phyloP scores from a whole-genome alignment of 192 early-diverging fungal genomes.

The Dispira simplex region DNA sequence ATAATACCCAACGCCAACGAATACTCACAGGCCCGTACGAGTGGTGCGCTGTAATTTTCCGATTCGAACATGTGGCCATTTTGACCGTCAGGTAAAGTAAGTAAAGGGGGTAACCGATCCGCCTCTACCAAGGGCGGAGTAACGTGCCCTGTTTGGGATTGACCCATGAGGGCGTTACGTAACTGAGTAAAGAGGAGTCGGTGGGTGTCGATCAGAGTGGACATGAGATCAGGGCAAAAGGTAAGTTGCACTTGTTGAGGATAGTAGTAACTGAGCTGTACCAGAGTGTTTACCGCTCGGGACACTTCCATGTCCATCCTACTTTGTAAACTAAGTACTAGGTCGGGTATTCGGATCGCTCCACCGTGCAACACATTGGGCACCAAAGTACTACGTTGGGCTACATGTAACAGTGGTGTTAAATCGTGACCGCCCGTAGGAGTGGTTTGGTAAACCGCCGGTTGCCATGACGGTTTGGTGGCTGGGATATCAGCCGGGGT shows the following conservation, averaged over 20 bases:
- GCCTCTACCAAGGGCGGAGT: not conserved
- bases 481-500: too few relatives aligned
- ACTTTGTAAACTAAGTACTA: not conserved
- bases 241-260: not conserved
- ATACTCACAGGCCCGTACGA: conserved; percentile 3
- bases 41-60: conserved; percentile 6
- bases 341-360: not conserved
- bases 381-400: not conserved
- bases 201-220: not conserved
- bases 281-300: not conserved
- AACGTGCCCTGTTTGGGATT: not conserved
- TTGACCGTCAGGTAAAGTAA: not conserved
- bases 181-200: not conserved
- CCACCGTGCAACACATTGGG: conserved; percentile 2
- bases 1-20: not conserved
- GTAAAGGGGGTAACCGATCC: not conserved
- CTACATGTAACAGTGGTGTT: not conserved
- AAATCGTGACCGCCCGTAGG: conserved; percentile 2
- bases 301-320: conserved; percentile 4
- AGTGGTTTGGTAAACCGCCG: not conserved
- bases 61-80: not conserved
- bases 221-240: not conserved
- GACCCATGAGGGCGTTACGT: not conserved
- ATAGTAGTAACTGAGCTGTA: not conserved
- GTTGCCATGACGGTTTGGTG: not conserved